Evolutionary conservation across 139 green algal genomes (phyloP), one percentile per base, ranked within the genome.

Genomic region (Chlorella sp.): DNA sequence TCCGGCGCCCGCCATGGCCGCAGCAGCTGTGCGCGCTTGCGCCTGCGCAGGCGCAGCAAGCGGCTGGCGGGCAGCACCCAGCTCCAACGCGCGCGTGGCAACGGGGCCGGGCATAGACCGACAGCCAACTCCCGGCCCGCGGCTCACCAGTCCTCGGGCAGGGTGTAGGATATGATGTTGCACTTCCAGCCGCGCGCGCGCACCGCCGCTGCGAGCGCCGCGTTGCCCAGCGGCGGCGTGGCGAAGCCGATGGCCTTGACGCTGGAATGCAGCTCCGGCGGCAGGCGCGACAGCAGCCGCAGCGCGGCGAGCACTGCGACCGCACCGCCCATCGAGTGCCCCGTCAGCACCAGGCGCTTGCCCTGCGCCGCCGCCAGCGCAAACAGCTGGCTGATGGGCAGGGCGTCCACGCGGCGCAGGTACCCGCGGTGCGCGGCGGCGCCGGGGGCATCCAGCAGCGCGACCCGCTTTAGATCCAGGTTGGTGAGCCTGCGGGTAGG

Each of bases 251-350:
- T 59, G 80, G 87, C 92, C 55, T 62, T 63, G 27, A 94, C 46
- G 6, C 61, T 67, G 3, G 73, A 70, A 8, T 76, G 62, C 17
- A 69, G 66, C 56, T 48, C 74, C 29, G 48, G 14, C 5, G 82
- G 78, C 61, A 91, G 74, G 21, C 81, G 67, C 5, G 85, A 75
- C 83, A 93, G 81, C 73, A 94, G 82, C 8, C 84, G 74, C 29
- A 95, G 65, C 8, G 87, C 80, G 62, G 81, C 89, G 33, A 95
- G 85, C 80, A 87, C 87, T 50, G 91, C 89, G 25, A 95, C 91
- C 19, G 91, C 90, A 19, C 90, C 91, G 40, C 89, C 86, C 65
- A 95, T 76, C 5, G 79, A 89, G 74, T 95, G 91, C 15, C 90
- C 90, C 79, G 71, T 69, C 50, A 95, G 75, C 64, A 95, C 89